Evolutionary conservation across 345 rosid genomes (phyloP), one percentile per base, ranked within the genome.

Genomic region (Aquilaria yunnanensis): DNA sequence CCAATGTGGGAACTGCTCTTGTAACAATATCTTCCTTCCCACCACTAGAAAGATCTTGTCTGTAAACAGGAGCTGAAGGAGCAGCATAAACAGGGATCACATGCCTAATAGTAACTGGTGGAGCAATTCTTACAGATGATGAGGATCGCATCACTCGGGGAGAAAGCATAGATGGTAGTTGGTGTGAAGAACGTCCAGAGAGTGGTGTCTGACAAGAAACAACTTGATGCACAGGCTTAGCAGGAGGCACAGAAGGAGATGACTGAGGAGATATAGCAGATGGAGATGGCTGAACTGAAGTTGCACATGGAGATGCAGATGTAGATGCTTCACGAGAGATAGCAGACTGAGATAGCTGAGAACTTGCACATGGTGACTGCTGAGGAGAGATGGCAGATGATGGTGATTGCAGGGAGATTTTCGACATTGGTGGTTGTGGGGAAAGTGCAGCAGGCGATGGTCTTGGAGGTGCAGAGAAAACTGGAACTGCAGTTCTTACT

Each of bases 381-480:
- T 77, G 76, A 33, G 69, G 51, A 16, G 89, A 78, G 47, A 68
- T 76, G 16, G 67, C 62, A 6, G 75, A 70, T 10, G 72, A 61
- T 14, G 70, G 66, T n/a, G 57, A 73, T 70, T 77, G 76, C 54
- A 73, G 52, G 16, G 82, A 64, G 47, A 74, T 49, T 4, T 48
- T 48, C 30, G 65, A 54, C 55, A 62, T 30, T 41, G 67, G 72
- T 49, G 58, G 62, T 32, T 81, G 77, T 41, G 78, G 51, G 23
- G 81, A 58, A 46, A 75, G 61, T 7, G 59, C 61, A 57, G 80
- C 71, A 47, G 86, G 69, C 23, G 73, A 75, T 37, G 80, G 84
- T n/a, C 61, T 67, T 16, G 85, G 93, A 37, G 97, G 97, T 45
- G 98, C 92, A 14, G 98, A 83, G 72, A 84, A 93, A 63, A 87